phyloP scores from a whole-genome alignment of 2,329 filamentous ascomycete species.

The Cordyceps cicadae region DNA sequence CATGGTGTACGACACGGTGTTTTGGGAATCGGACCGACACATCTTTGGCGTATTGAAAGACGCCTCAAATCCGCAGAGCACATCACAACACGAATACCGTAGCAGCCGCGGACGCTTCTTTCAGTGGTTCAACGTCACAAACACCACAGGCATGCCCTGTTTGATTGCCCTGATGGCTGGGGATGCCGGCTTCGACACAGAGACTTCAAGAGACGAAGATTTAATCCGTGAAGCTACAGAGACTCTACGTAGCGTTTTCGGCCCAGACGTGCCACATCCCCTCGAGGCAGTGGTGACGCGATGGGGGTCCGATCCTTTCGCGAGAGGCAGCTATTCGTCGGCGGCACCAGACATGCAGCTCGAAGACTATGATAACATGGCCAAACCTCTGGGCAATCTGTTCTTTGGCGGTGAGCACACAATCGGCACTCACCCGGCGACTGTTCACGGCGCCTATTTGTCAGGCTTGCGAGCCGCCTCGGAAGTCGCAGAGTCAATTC shows the following conservation, averaged over 20 bases:
- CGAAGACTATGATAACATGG: conserved; percentile 91
- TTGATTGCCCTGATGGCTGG: conserved; percentile 93
- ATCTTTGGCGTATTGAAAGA: conserved; percentile 89
- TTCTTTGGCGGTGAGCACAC: conserved; percentile 97
- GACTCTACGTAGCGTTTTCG: conserved; percentile 70
- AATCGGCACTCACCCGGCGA: conserved; percentile 89
- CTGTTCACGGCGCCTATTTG: conserved; percentile 91
- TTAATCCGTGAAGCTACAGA: conserved; percentile 74
- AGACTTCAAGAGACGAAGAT: conserved; percentile 63
- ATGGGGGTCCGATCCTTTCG: conserved; percentile 85
- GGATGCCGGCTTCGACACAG: conserved; percentile 83
- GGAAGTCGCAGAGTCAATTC: conserved; percentile 70
- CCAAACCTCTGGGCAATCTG: conserved; percentile 71
- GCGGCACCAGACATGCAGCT: conserved; percentile 74
- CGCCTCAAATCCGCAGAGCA: conserved; percentile 58
- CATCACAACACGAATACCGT: conserved; percentile 72
- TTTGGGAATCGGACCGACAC: conserved; percentile 84
- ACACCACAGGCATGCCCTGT: conserved; percentile 79
- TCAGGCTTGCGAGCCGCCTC: conserved; percentile 85
- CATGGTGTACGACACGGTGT: conserved; percentile 77
- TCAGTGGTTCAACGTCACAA: conserved; percentile 93
- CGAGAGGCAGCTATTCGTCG: conserved; percentile 92
- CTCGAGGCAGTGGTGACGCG: conserved; percentile 82
- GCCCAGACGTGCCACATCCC: conserved; percentile 62
- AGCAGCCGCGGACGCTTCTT: conserved; percentile 84